Base-by-base conservation (phyloP, 768 basidiomycete species). In the Stropharia rugosoannulata region DNA sequence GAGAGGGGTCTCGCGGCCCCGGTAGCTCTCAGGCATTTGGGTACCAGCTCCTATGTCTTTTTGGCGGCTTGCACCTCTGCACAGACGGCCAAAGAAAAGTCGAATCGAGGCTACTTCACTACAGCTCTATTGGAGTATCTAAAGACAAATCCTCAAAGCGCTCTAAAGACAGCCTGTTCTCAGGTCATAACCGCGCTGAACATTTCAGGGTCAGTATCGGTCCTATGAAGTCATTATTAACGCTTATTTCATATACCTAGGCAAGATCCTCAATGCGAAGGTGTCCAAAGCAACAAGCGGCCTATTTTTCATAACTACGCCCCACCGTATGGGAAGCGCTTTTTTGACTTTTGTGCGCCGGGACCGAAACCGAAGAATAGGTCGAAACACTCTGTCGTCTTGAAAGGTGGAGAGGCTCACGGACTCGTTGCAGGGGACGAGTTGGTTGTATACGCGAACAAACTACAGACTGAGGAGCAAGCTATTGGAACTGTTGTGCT, bases 181-280 rank as follows among this genome's bases (percentile, higher is more conserved):
- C 18, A 52, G 27, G 37, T 52, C 13, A 44, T 36, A 11, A 6
- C 37, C 7, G 27, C 18, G 1, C n/a, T 52, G 12, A 52, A 52
- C n/a, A 19, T 39, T 40, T 2, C 2, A 2, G 49, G 35, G 49
- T 50, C 7, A 3, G 49, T 22, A 2, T 10, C 19, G 13, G 38
- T 10, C 16, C 4, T 8, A 56, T 47, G 11, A 22, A 22, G 15
- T 19, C 6, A 19, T 16, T 7, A 27, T 40, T 7, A 10, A 29
- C 29, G 11, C 22, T 46, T 15, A 27, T 15, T 3, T 22, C 12
- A 9, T 49, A 5, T 18, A 15, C 39, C 16, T 9, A 52, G 51
- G 27, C 51, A 52, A 44, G 43, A 19, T 25, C 51, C 51, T 19
- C 51, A 52, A 22, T 52, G 51, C 10, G 51, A 52, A 37, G 51